A percentile compares a stretch with the other conserved stretches of the same genome.
Conservation (phyloP, 169 alveolate species). For the Plasmodium cynomolgi region DNA sequence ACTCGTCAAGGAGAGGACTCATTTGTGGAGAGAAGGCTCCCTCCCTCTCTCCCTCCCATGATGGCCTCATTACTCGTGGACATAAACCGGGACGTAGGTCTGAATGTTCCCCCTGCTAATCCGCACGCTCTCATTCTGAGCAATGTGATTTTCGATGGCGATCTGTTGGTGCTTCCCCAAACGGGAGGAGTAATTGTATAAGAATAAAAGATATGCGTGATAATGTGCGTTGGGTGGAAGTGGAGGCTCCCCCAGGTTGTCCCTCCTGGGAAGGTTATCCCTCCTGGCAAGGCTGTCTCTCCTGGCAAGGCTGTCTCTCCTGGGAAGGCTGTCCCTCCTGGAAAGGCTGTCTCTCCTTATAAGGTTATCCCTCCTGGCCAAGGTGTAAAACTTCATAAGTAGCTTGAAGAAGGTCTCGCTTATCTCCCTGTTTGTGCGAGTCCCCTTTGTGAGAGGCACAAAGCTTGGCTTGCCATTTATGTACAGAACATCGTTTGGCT, state of each 20-base stretch:
- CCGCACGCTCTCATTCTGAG: conserved; percentile 2
- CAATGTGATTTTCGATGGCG: conserved; percentile 6
- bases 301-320: not conserved
- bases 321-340: not conserved
- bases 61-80: conserved; percentile 18
- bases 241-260: not conserved
- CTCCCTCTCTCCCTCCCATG: not conserved
- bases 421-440: not conserved
- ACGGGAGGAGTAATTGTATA: conserved; percentile 29
- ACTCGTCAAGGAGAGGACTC: not conserved
- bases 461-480: conserved; percentile 26
- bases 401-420: conserved; percentile 1
- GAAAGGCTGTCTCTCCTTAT: too few relatives aligned
- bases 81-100: conserved; percentile 12
- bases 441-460: conserved; percentile 5
- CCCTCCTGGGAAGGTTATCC: not conserved
- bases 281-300: not conserved
- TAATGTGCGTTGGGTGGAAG: conserved; percentile 1
- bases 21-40: not conserved
- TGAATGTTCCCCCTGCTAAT: conserved; percentile 38
- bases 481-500: conserved; percentile 27
- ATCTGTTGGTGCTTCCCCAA: conserved; percentile 8
- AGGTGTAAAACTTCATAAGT: not conserved
- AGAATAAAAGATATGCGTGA: conserved; percentile 9
- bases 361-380: not conserved